phyloP scores from a whole-genome alignment of 768 basidiomycete species.

The Panaeolus papilionaceus region DNA sequence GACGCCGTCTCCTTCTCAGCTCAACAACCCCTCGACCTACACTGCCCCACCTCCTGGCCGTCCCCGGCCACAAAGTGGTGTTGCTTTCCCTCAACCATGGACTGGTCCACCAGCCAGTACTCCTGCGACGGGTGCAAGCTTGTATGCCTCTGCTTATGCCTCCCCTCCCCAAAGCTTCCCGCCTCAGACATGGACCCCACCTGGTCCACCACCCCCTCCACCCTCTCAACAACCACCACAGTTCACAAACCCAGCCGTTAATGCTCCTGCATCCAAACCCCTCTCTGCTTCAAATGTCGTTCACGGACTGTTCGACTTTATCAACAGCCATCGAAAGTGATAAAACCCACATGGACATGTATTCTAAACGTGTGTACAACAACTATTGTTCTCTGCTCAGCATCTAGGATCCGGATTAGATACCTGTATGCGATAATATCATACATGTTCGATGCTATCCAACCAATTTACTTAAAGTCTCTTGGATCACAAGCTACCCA shows the following conservation, averaged over 20 bases:
- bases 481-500: neutral
- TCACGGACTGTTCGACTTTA: slow-evolving; percentile 11
- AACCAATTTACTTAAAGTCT: neutral
- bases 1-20: slow-evolving; percentile 49
- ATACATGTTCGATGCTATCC: neutral
- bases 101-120: slow-evolving; percentile 12
- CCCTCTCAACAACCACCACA: neutral
- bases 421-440: neutral
- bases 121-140: slow-evolving; percentile 1
- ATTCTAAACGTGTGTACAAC: neutral
- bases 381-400: neutral
- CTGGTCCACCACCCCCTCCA: slow-evolving; percentile 6
- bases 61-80: slow-evolving; percentile 15
- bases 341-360: neutral
- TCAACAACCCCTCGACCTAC: slow-evolving; percentile 48
- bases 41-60: slow-evolving; percentile 38
- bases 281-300: slow-evolving; percentile 8
- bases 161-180: slow-evolving; percentile 50
- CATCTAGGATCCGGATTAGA: neutral
- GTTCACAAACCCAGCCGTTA: neutral
- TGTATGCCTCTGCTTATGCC: slow-evolving; percentile 39
- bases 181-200: slow-evolving; percentile 47
- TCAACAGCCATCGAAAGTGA: slow-evolving; percentile 5
- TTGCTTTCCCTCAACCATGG: slow-evolving; percentile 28
- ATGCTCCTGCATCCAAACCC: neutral